Percentiles rank a stretch among this genome's conserved stretches.
Evolutionary conservation across 2,329 filamentous ascomycete genomes (phyloP).

Genomic region (Juglanconis oblonga): DNA sequence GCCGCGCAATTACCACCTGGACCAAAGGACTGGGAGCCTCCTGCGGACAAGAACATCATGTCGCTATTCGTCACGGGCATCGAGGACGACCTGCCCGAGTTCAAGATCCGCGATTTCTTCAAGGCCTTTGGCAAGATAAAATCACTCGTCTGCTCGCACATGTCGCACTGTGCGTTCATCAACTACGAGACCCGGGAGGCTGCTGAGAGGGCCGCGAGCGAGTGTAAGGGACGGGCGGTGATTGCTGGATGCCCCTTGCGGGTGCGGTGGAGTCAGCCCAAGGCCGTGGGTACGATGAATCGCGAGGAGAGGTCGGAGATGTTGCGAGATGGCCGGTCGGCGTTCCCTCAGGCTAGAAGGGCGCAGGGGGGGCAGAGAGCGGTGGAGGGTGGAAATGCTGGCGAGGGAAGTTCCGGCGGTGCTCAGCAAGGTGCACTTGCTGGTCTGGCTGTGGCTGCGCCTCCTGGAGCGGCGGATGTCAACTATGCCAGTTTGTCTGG

Average conservation of each 20-base stretch:
- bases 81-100: constrained; percentile 92
- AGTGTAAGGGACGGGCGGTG: constrained; percentile 83
- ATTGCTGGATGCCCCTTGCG: constrained; percentile 88
- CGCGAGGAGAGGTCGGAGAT: constrained; percentile 79
- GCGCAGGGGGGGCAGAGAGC: constrained; percentile 31
- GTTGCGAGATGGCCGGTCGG: constrained; percentile 70
- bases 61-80: constrained; percentile 94
- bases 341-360: constrained; percentile 46
- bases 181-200: constrained; percentile 85
- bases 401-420: constrained; percentile 24
- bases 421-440: constrained; percentile 24
- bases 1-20: constrained; percentile 74
- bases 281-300: constrained; percentile 87
- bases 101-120: constrained; percentile 89
- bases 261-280: constrained; percentile 90
- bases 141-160: constrained; percentile 91
- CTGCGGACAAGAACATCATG: constrained; percentile 79
- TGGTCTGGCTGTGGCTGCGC: constrained; percentile 61
- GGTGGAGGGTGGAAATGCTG: constrained; percentile 28
- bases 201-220: constrained; percentile 80
- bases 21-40: constrained; percentile 82
- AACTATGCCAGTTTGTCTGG: constrained; percentile 84
- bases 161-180: constrained; percentile 94
- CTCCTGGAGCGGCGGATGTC: constrained; percentile 74
- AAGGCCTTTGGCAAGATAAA: constrained; percentile 84